Evolutionary conservation across 1,139 yeast species (phyloP).

Genomic region (Sugiyamaella neomexicana): DNA sequence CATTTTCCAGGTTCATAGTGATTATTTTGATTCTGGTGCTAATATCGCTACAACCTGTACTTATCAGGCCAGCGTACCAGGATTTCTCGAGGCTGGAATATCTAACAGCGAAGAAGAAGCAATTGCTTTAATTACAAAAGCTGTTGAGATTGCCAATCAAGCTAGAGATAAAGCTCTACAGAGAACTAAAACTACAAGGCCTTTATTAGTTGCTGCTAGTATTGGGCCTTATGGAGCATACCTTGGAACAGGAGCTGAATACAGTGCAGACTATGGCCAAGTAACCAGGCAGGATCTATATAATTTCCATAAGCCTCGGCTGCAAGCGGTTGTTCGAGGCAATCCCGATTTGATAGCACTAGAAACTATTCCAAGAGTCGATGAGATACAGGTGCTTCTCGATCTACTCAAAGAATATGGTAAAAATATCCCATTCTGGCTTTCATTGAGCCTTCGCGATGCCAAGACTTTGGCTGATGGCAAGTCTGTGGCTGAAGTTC

Average conservation of each 20-base stretch:
- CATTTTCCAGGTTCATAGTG: constrained; percentile 52
- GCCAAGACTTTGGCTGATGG: constrained; percentile 47
- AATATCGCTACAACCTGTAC: constrained; percentile 59
- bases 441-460: constrained; percentile 43
- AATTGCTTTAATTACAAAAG: constrained; percentile 35
- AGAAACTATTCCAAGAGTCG: constrained; percentile 63
- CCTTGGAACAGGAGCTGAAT: constrained; percentile 65
- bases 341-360: constrained; percentile 56
- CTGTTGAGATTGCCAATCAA: constrained; percentile 31
- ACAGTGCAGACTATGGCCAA: constrained; percentile 58
- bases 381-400: constrained; percentile 48
- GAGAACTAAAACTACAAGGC: constrained; percentile 14
- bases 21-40: constrained; percentile 56
- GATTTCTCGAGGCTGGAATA: constrained; percentile 42
- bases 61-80: constrained; percentile 57
- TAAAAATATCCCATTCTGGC: constrained; percentile 34
- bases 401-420: constrained; percentile 32
- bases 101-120: constrained; percentile 37
- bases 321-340: constrained; percentile 44
- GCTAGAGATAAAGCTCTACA: constrained; percentile 17
- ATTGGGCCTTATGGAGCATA: constrained; percentile 76
- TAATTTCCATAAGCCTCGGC: constrained; percentile 52
- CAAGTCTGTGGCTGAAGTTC: constrained; percentile 34
- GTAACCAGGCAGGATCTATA: constrained; percentile 40
- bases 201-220: constrained; percentile 52